Conservation (phyloP, 768 basidiomycete species). For the Rhizopogon roseolus region DNA sequence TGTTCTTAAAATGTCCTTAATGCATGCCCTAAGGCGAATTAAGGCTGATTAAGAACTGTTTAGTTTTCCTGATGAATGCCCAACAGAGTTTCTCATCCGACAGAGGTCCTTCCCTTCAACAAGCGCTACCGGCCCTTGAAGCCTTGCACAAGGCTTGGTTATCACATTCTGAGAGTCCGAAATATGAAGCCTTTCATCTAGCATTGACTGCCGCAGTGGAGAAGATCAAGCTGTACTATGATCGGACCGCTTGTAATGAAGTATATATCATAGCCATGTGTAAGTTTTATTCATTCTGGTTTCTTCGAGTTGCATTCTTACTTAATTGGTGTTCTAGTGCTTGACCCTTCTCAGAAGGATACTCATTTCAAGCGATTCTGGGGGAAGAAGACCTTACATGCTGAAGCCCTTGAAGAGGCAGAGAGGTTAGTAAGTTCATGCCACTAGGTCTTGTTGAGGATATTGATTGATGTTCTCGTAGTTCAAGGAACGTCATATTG, state of each 20-base stretch:
- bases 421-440: slow-evolving; percentile 12
- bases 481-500: slow-evolving; percentile 9
- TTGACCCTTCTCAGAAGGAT: too few species aligned
- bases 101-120: slow-evolving; percentile 15
- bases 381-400: slow-evolving; percentile 15
- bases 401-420: slow-evolving; percentile 5
- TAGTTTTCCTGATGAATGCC: too few species aligned
- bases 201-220: slow-evolving; percentile 21
- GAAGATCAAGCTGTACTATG: slow-evolving; percentile 32
- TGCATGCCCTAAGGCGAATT: too few species aligned
- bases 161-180: background rate
- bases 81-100: slow-evolving; percentile 30
- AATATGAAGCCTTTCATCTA: slow-evolving; percentile 15
- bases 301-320: too few species aligned
- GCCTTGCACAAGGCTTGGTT: slow-evolving; percentile 23
- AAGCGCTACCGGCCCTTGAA: slow-evolving; percentile 25
- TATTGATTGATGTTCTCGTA: background rate
- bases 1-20: too few species aligned
- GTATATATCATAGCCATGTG: slow-evolving; percentile 30
- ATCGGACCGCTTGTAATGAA: slow-evolving; percentile 23
- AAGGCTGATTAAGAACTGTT: too few species aligned
- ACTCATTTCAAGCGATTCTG: slow-evolving; percentile 18
- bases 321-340: too few species aligned
- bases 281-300: too few species aligned
- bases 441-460: background rate